These are phyloP conservation scores for Auricularia sp. DNA, from an alignment of 768 basidiomycete genomes.

Conservation along the genomic window DNA sequence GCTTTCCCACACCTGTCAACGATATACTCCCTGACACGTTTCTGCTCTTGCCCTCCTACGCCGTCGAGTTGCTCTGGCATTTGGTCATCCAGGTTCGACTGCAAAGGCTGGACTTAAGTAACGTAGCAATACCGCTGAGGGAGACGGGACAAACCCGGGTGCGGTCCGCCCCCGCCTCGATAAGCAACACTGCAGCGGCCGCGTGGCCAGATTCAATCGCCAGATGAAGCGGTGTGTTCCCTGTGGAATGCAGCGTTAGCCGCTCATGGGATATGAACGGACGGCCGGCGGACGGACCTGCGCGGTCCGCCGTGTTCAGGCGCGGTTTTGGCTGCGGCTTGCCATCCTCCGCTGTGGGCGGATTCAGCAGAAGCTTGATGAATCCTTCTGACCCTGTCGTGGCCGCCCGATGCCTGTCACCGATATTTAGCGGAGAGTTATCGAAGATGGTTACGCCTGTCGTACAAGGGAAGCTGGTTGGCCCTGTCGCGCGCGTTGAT, in stretches of 20 bases:
- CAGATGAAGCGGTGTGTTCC: conserved; percentile 93
- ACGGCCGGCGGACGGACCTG: conserved; percentile 36
- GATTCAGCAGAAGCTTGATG: conserved; percentile 73
- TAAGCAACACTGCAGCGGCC: conserved; percentile 78
- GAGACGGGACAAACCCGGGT: conserved; percentile 50
- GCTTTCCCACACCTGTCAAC: conserved; percentile 55
- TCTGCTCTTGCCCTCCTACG: conserved; percentile 86
- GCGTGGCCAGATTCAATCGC: conserved; percentile 96
- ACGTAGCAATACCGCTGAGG: not conserved
- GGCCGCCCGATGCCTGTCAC: conserved; percentile 79
- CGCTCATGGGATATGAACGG: conserved; percentile 5
- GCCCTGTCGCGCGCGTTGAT: conserved; percentile 92
- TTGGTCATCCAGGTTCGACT: conserved; percentile 79
- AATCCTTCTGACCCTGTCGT: conserved; percentile 92
- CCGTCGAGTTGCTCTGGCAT: conserved; percentile 85
- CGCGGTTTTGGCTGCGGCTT: conserved; percentile 52
- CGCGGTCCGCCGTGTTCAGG: conserved; percentile 76
- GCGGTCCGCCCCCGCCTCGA: conserved; percentile 93
- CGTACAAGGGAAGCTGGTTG: conserved; percentile 83
- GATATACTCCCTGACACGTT: conserved; percentile 66
- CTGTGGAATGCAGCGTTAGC: conserved; percentile 28
- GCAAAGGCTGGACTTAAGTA: not conserved
- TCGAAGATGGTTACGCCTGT: conserved; percentile 1
- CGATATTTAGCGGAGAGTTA: not conserved
- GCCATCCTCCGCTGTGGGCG: conserved; percentile 44